Conservation (phyloP, 2,329 filamentous ascomycete species). For the Neophaeococcomyces mojaviensis region DNA sequence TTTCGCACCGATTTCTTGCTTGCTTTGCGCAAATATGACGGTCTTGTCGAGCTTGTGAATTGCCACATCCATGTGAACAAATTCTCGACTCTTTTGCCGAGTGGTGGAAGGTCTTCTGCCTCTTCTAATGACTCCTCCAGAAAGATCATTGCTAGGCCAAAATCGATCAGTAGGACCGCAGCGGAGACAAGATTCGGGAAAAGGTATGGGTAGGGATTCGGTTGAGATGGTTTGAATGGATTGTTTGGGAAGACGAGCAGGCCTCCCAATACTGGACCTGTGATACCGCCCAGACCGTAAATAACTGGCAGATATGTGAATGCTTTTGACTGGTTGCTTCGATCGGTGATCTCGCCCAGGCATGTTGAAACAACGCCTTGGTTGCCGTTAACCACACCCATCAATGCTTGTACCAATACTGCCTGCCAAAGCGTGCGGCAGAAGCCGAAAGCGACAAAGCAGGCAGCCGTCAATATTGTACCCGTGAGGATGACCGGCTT, state of each 20-base stretch:
- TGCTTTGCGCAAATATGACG: slow-evolving; percentile 49
- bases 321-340: slow-evolving; percentile 84
- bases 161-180: slow-evolving; percentile 61
- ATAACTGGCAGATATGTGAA: slow-evolving; percentile 93
- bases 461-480: slow-evolving; percentile 71
- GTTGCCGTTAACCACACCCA: slow-evolving; percentile 93
- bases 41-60: slow-evolving; percentile 52
- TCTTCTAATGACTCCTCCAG: slow-evolving; percentile 79
- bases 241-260: slow-evolving; percentile 62
- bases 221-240: slow-evolving; percentile 44
- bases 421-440: slow-evolving; percentile 77
- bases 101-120: slow-evolving; percentile 52
- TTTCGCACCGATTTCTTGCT: slow-evolving; percentile 10
- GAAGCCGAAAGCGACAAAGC: slow-evolving; percentile 82
- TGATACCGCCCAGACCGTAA: slow-evolving; percentile 92
- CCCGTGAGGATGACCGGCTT: slow-evolving; percentile 78
- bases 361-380: slow-evolving; percentile 90
- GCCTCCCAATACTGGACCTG: slow-evolving; percentile 84
- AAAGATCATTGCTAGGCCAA: slow-evolving; percentile 68
- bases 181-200: slow-evolving; percentile 76
- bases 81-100: slow-evolving; percentile 51
- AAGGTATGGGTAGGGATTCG: slow-evolving; percentile 69
- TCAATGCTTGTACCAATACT: slow-evolving; percentile 73
- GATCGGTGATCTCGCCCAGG: slow-evolving; percentile 87
- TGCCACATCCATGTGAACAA: slow-evolving; percentile 65